These are phyloP conservation scores for Fusarium mexicanum DNA, from an alignment of 2,329 filamentous ascomycete species.

Conservation along the genomic window DNA sequence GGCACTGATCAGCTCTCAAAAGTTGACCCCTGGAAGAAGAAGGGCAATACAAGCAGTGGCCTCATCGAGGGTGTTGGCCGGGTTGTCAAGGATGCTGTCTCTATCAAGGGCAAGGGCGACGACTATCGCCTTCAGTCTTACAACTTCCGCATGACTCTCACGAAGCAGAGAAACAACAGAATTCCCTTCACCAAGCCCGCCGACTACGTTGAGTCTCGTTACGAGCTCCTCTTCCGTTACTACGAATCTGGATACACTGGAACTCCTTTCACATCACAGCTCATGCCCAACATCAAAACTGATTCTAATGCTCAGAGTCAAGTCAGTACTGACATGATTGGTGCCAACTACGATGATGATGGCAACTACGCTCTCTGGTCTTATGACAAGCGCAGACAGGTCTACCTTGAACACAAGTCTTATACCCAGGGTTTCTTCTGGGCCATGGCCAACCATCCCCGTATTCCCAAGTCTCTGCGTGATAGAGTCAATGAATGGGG, in stretches of 20 bases:
- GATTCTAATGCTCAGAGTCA: conserved; percentile 28
- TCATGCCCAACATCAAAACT: conserved; percentile 35
- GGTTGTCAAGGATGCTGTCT: conserved; percentile 2
- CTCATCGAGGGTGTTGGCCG: conserved; percentile 21
- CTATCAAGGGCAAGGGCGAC: conserved; percentile 13
- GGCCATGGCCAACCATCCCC: conserved; percentile 26
- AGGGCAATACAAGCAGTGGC: conserved; percentile 17
- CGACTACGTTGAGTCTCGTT: conserved; percentile 26
- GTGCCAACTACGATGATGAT: conserved; percentile 14
- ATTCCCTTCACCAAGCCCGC: conserved; percentile 27
- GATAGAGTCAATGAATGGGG: conserved; percentile 10
- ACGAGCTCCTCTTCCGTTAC: conserved; percentile 32
- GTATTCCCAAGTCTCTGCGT: conserved; percentile 11
- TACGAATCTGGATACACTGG: conserved; percentile 28
- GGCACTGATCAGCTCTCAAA: conserved; percentile 1
- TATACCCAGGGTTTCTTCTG: conserved; percentile 32
- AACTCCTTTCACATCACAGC: conserved; percentile 25
- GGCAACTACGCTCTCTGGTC: conserved; percentile 31
- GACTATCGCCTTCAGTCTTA: conserved; percentile 30
- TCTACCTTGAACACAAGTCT: conserved; percentile 11
- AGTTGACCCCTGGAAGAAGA: conserved; percentile 24
- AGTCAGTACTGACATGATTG: conserved; percentile 33
- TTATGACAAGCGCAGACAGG: conserved; percentile 13
- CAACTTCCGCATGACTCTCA: conserved; percentile 32
- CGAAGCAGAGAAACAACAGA: conserved; percentile 7